Conservation (phyloP, 495 filamentous ascomycete genomes). For the Penicillium desertorum region DNA sequence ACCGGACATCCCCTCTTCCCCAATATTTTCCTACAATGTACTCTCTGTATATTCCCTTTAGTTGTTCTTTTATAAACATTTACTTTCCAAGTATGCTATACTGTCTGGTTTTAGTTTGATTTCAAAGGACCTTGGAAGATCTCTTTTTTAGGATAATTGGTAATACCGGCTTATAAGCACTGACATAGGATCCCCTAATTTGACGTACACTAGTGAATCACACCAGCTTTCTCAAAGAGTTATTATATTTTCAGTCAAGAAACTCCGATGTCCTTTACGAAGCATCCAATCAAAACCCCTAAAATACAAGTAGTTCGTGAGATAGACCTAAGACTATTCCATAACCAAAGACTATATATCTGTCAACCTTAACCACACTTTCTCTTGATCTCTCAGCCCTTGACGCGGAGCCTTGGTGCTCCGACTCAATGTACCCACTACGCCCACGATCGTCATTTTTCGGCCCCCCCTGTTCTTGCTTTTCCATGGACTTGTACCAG, state of each 20-base stretch:
- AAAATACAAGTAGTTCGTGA: not conserved
- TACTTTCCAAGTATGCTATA: not conserved
- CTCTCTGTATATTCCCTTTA: not conserved
- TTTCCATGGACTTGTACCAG: constrained; percentile 36
- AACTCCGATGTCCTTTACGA: not conserved
- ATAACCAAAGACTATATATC: too few relatives aligned
- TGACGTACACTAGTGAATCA: constrained; percentile 10
- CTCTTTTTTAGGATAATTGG: not conserved
- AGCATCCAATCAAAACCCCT: not conserved
- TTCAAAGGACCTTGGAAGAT: not conserved
- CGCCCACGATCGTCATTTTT: constrained; percentile 48
- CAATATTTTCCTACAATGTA: not conserved
- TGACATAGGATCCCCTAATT: not conserved
- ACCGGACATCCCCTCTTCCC: constrained; percentile 12
- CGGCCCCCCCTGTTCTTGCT: constrained; percentile 39
- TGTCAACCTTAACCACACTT: not conserved
- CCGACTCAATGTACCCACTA: constrained; percentile 18
- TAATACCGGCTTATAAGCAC: not conserved
- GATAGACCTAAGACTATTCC: not conserved
- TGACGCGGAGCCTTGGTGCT: not conserved
- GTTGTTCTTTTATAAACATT: not conserved
- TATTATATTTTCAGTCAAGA: too few relatives aligned
- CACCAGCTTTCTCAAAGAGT: too few relatives aligned
- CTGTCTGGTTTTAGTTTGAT: too few relatives aligned
- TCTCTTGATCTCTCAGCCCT: not conserved